Evolutionary conservation across 345 rosid genomes (phyloP), one percentile per base, ranked within the genome.

Genomic region (Eucalyptus paniculata): DNA sequence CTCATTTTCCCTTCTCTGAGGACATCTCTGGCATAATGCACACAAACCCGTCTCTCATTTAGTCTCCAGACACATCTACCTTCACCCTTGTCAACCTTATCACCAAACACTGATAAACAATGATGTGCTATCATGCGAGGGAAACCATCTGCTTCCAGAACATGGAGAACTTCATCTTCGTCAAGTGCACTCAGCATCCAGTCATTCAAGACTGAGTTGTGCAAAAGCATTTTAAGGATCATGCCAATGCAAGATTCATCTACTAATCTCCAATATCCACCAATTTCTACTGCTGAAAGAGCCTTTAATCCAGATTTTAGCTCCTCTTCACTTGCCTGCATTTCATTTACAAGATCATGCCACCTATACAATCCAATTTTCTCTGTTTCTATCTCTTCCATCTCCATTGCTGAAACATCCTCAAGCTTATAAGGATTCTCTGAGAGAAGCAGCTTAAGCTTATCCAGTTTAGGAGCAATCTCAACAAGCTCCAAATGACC

Each of bases 311-410:
- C 98, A 54, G 62, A 67, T 62, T 86, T 93, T 92, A 97, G 47
- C 88, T 97, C 98, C 19, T 92, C 96, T 89, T 97, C 95, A 72
- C 99, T 97, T 8, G 98, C 98, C 92, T 98, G 99, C 91, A 98
- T 92, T 88, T 88, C 90, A 87, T 93, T 90, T 88, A 96, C 93
- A 72, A 98, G 95, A 93, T 95, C 98, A 34, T 86, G 92, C 99
- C 98, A 97, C 3, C 87, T 94, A 82, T 94, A 96, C 89, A 94
- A 90, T n/a, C 89, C 92, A 49, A 86, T 13, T 89, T 88, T 87
- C 51, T 56, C 89, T 80, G 85, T 92, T 72, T 88, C 93, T 77
- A 11, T n/a, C 72, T 87, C 90, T 18, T 92, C 94, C 86, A 77
- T 65, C 87, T 91, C 94, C 90, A 92, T 94, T 91, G 87, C 91